Conservation (phyloP, 345 rosid genomes). For the Syzygium grande region DNA sequence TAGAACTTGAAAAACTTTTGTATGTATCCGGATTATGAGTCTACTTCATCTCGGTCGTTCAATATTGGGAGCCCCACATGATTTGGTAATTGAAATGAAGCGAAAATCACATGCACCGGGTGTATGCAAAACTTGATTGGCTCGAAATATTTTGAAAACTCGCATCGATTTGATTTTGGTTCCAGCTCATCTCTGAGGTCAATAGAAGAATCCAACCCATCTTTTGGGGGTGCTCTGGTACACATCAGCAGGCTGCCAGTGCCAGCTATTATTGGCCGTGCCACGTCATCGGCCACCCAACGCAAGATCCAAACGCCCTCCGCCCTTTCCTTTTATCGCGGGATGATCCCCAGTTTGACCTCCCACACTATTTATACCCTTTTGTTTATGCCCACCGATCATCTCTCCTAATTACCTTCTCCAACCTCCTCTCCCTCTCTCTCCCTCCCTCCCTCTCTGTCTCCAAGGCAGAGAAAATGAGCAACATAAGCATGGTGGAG, state of each 20-base stretch:
- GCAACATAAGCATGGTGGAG: constrained; percentile 66
- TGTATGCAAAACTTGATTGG: not conserved
- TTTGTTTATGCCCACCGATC: not conserved
- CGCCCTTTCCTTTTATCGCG: not conserved
- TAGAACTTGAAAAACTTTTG: not conserved
- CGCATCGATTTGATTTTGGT: not conserved
- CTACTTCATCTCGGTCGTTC: not conserved
- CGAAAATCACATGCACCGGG: not conserved
- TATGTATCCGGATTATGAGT: not conserved
- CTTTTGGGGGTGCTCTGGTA: not conserved
- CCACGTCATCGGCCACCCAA: not conserved
- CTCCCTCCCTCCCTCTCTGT: not conserved
- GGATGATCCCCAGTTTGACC: not conserved
- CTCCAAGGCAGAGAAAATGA: constrained; percentile 12
- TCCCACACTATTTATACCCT: not conserved
- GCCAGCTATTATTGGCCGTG: not conserved
- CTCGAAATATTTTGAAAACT: not conserved
- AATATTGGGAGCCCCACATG: not conserved
- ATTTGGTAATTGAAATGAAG: not conserved
- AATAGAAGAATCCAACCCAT: not conserved
- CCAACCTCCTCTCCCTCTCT: not conserved
- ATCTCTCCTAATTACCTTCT: not conserved
- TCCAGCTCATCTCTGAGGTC: not conserved
- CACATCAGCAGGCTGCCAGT: not conserved
- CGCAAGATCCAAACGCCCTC: not conserved